Evolutionary conservation across 2,329 filamentous ascomycete species (phyloP).

Genomic region (Metarhizium humberi): DNA sequence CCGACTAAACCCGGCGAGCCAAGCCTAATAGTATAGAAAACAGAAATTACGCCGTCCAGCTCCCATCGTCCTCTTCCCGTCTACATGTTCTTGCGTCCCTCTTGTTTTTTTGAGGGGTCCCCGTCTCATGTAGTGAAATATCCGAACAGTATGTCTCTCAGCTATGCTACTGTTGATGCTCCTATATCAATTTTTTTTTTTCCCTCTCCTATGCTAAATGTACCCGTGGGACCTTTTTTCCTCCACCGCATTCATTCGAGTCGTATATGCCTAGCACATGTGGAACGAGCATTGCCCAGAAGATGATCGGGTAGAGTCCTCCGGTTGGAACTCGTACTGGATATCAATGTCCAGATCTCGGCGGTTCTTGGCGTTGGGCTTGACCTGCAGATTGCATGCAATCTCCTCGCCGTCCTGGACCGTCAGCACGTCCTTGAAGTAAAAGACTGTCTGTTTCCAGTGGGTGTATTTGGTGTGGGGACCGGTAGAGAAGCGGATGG

Average conservation of each 20-base stretch:
- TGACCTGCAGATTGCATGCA: conserved; percentile 64
- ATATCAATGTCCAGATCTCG: conserved; percentile 90
- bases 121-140: not conserved
- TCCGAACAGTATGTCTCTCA: not conserved
- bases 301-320: conserved; percentile 60
- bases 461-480: conserved; percentile 99
- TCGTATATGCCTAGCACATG: conserved; percentile 45
- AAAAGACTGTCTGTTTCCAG: conserved; percentile 99
- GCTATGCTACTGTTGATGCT: not conserved
- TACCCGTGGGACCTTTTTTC: not conserved
- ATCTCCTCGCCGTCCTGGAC: conserved; percentile 82
- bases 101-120: not conserved
- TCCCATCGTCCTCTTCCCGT: not conserved
- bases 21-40: not conserved
- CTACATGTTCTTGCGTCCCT: not conserved
- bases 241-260: not conserved
- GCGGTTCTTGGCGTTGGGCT: conserved; percentile 88
- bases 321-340: conserved; percentile 69
- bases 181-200: not conserved
- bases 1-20: not conserved
- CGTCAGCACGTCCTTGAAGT: conserved; percentile 85
- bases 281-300: conserved; percentile 72
- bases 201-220: too few relatives aligned
- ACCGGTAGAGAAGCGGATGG: conserved; percentile 90
- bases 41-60: not conserved